A percentile compares a stretch with the other conserved stretches of the same genome.
phyloP scores from a whole-genome alignment of 2,329 filamentous ascomycete species.

The Cladosporium oxysporum region DNA sequence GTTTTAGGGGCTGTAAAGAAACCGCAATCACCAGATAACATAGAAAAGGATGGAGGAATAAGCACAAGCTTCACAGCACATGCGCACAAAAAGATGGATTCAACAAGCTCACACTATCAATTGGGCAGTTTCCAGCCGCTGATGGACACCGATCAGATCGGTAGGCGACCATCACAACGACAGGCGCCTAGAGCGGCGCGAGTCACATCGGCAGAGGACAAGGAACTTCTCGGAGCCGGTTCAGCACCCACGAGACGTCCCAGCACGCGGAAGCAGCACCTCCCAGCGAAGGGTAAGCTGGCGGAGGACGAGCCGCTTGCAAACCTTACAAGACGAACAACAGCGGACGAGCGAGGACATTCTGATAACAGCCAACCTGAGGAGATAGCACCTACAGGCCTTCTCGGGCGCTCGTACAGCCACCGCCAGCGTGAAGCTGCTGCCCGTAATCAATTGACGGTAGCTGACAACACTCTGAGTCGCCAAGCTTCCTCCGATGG shows the following conservation, averaged over 20 bases:
- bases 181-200: conserved; percentile 15
- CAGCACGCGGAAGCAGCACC: conserved; percentile 35
- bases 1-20: conserved; percentile 61
- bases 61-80: conserved; percentile 17
- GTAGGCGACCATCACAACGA: conserved; percentile 39
- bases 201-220: not conserved
- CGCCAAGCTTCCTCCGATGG: conserved; percentile 26
- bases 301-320: conserved; percentile 40
- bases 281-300: conserved; percentile 31
- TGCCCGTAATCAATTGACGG: conserved; percentile 49
- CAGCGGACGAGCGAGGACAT: conserved; percentile 7
- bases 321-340: conserved; percentile 27
- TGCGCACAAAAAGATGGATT: conserved; percentile 30
- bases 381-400: conserved; percentile 49
- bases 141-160: conserved; percentile 62
- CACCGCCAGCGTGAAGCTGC: conserved; percentile 45
- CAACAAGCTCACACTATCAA: conserved; percentile 57
- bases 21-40: conserved; percentile 23
- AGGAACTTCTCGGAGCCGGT: conserved; percentile 26
- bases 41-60: conserved; percentile 16
- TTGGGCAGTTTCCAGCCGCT: conserved; percentile 69
- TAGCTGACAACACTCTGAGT: conserved; percentile 61
- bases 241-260: conserved; percentile 14
- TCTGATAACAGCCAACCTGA: conserved; percentile 28
- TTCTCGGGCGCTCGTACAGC: conserved; percentile 54